Evolutionary conservation across 2,329 filamentous ascomycete species (phyloP), one percentile per base, ranked within the genome.

Genomic region (Cladosporium oxysporum): DNA sequence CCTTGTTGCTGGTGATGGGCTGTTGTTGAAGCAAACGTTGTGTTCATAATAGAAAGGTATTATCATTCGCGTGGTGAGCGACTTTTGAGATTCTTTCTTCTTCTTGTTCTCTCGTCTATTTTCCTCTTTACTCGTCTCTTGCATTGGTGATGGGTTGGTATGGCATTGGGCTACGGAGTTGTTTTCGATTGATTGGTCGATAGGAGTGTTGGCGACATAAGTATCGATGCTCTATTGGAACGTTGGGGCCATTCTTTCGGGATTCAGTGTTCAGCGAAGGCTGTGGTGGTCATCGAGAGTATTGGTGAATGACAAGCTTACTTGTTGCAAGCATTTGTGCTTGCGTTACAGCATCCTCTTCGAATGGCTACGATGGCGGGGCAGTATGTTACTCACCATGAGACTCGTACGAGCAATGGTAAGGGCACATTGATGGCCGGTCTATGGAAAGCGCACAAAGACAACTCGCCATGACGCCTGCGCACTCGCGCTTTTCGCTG

Each of bases 41-140:
- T 55, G 52, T 55, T 55, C 29, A 55, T 55, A 55, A 31, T 52
- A 31, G 50, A 29, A 53, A 33, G 29, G 28, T 31, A 29, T 55
- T n/a, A 47, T 47, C 41, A 47, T 47, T 47, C 37, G 41, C n/a
- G n/a, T 47, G 11, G 41, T 12, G 41, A 47, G 41, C 41, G 41
- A 47, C 12, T 3, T 21, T 47, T 8, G 8, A n/a, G 21, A 21
- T 47, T 47, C 18, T 47, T 5, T 47, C 5, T 10, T 21, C 7
- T 21, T 12, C n/a, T n/a, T 44, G 5, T 7, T n/a, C 23, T 31
- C 2, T 26, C 23, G 23, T 26, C 23, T 26, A 26, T 26, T 11
- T 53, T n/a, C 50, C 31, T 31, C n/a, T 21, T 31, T 11, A 29
- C 26, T 5, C 4, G 7, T 31, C 26, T 55, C 29, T 33, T 55